These are phyloP conservation scores for Nicotiana benthamiana DNA, from an alignment of 257 asterid species.

Conservation along the genomic window DNA sequence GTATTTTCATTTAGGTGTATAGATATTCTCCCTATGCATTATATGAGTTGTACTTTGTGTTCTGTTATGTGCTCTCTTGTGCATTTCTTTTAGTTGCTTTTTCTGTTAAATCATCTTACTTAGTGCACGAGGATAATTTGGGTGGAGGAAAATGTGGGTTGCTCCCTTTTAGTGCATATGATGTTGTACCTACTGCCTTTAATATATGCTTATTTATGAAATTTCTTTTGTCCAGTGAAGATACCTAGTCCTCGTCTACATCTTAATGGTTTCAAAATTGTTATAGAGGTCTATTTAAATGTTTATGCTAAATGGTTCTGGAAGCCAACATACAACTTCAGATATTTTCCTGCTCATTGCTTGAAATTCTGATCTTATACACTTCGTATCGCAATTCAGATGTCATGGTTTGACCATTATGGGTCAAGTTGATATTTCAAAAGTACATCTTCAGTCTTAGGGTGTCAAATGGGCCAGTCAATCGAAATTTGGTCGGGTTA, in stretches of 20 bases:
- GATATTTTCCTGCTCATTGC: neutral
- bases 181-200: neutral
- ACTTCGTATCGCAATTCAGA: neutral
- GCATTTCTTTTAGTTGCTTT: neutral
- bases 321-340: neutral
- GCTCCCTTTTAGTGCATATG: neutral
- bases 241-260: neutral
- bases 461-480: neutral
- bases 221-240: neutral
- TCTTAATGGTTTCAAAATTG: neutral
- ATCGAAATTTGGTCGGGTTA: neutral
- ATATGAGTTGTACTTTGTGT: neutral
- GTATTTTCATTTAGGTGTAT: neutral
- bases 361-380: neutral
- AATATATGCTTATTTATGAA: neutral
- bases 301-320: neutral
- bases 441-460: neutral
- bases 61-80: neutral
- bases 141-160: neutral
- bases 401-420: neutral
- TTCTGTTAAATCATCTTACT: neutral
- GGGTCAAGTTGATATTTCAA: neutral
- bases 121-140: neutral
- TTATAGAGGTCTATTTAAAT: neutral
- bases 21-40: neutral